Conservation (phyloP, 805 yeast genomes). For the Hanseniaspora singularis region DNA sequence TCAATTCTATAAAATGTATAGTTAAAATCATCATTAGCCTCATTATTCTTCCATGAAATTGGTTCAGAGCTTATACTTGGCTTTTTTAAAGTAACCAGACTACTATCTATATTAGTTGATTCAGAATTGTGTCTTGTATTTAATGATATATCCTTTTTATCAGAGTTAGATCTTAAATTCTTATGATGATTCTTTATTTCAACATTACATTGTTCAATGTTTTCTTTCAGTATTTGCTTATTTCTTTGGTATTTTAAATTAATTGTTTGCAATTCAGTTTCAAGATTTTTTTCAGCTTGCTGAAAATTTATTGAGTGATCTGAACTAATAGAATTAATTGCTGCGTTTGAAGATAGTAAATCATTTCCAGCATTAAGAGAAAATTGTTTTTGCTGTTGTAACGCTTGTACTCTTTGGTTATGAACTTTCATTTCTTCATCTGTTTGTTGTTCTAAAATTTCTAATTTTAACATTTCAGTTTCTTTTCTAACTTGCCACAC, state of each 20-base stretch:
- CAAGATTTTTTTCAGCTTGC: slow-evolving; percentile 9
- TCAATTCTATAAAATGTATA: slow-evolving; percentile 15
- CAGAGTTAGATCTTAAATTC: neutral
- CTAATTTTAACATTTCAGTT: slow-evolving; percentile 5
- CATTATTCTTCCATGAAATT: neutral
- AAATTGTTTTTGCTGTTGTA: slow-evolving; percentile 8
- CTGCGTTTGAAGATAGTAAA: neutral
- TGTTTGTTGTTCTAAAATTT: slow-evolving; percentile 3
- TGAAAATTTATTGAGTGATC: neutral
- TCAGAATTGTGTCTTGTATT: too few relatives aligned
- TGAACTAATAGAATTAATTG: slow-evolving; percentile 1
- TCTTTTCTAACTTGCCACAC: slow-evolving; percentile 12
- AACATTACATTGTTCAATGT: slow-evolving; percentile 3
- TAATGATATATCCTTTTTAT: too few relatives aligned
- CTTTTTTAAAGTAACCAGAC: too few relatives aligned
- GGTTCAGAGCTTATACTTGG: neutral
- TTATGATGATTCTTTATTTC: neutral
- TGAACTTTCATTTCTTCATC: slow-evolving; percentile 6
- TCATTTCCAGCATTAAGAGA: neutral
- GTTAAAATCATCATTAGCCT: neutral
- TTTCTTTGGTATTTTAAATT: neutral
- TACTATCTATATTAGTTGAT: neutral
- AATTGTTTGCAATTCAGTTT: neutral
- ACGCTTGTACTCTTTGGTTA: slow-evolving; percentile 2
- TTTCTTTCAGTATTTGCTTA: neutral